A percentile compares a stretch with the other conserved stretches of the same genome.
Conservation (phyloP, 345 rosid genomes). For the Dipteronia dyeriana region DNA sequence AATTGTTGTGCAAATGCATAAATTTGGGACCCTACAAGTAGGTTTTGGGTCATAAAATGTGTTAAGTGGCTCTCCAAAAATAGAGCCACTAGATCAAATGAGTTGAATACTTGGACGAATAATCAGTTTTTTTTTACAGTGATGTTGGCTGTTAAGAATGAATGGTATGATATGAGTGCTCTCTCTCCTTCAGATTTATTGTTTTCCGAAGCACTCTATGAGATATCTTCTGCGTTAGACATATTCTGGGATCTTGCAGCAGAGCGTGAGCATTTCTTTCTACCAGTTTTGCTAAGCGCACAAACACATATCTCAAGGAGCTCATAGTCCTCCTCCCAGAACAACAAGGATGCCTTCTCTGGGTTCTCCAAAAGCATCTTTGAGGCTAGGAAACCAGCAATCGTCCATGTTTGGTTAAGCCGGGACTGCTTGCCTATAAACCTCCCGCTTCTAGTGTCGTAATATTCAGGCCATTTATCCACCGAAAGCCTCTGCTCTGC, state of each 20-base stretch:
- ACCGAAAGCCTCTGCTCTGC: slow-evolving; percentile 69
- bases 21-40: background rate
- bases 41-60: background rate
- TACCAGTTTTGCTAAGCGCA: slow-evolving; percentile 51
- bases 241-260: slow-evolving; percentile 41
- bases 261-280: slow-evolving; percentile 67
- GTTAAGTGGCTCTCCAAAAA: slow-evolving; percentile 27
- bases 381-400: slow-evolving; percentile 77
- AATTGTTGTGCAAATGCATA: background rate
- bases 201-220: background rate
- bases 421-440: slow-evolving; percentile 84
- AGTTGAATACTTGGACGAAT: background rate
- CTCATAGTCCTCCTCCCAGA: slow-evolving; percentile 91
- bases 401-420: slow-evolving; percentile 83
- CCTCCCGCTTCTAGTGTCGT: slow-evolving; percentile 74
- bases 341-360: slow-evolving; percentile 72
- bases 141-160: background rate
- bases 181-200: background rate
- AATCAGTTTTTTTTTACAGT: background rate
- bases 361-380: slow-evolving; percentile 90
- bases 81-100: slow-evolving; percentile 24
- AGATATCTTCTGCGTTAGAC: slow-evolving; percentile 9
- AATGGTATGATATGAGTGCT: background rate
- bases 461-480: slow-evolving; percentile 92
- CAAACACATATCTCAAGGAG: slow-evolving; percentile 86